Base-by-base conservation (phyloP, 208 protist species). In the Blechomonas ayalai region DNA sequence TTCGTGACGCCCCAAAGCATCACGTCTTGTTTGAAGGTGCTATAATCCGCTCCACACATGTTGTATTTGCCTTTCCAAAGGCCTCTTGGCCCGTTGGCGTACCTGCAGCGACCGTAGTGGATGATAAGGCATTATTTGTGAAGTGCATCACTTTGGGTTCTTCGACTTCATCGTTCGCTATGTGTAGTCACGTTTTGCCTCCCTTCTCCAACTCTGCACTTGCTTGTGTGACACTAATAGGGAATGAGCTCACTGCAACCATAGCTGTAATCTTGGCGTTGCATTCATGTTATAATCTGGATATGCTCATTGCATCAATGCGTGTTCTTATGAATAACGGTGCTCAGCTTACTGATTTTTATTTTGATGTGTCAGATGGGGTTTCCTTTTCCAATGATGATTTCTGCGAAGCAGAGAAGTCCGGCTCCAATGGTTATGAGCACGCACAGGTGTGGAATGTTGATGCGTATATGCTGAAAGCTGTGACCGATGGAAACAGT, bases 331-430 rank as follows among this genome's bases (percentile, higher is more conserved):
- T 12, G 33, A 38, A 22, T 4, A 26, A 56, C 18, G 31, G 31
- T 13, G 28, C 48, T 41, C 26, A 65, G 28, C 27, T 29, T 12
- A 45, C 52, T 5, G 34, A 52, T 22, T 52, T 52, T 36, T 52
- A 38, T 44, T 65, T 44, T 38, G 55, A 58, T 33, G 46, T 47
- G 24, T 36, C 18, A n/a, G 63, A 71, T 41, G 41, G n/a, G 8
- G 40, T 7, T 28, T 22, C 56, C 15, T 55, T 49, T 28, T 45
- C 50, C 42, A 44, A 50, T 53, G 63, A 71, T 42, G 26, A 19
- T 43, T 12, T 43, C 1, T 15, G 39, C 6, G 47, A 56, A 22
- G 15, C 39, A n/a, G 46, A 42, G 15, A 29, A 62, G 34, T 16
- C 29, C 22, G 31, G n/a, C n/a, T n/a, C n/a, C n/a, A n/a, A 41